phyloP scores from a whole-genome alignment of 2,329 filamentous ascomycete species.

The Polytolypa hystricis region DNA sequence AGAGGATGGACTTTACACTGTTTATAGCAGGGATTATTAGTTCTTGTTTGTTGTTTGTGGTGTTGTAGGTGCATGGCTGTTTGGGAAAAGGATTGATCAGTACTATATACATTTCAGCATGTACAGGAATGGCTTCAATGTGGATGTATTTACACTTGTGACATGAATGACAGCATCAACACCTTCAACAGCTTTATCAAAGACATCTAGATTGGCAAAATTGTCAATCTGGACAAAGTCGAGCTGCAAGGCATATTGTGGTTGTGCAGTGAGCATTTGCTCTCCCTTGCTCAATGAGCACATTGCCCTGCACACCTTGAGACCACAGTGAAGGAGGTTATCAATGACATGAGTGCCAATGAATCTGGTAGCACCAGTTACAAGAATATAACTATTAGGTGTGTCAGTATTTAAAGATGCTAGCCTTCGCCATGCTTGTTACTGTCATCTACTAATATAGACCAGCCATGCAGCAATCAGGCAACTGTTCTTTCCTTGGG shows the following conservation, averaged over 20 bases:
- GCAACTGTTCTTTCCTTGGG: too few species aligned
- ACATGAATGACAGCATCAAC: conserved; percentile 37
- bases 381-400: conserved; percentile 9
- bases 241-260: conserved; percentile 25
- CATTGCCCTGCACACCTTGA: conserved; percentile 9
- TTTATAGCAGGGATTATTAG: conserved; percentile 38
- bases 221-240: conserved; percentile 36
- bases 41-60: conserved; percentile 35
- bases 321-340: conserved; percentile 9
- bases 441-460: too few species aligned
- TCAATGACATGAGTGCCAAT: conserved; percentile 19
- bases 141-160: conserved; percentile 32
- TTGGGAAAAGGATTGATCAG: not conserved
- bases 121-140: not conserved
- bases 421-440: too few species aligned
- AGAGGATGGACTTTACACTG: conserved; percentile 34
- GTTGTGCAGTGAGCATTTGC: conserved; percentile 28
- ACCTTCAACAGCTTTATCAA: conserved; percentile 29
- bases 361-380: conserved; percentile 19
- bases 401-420: too few species aligned
- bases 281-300: conserved; percentile 12
- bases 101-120: not conserved
- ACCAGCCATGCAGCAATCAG: too few species aligned
- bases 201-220: conserved; percentile 28
- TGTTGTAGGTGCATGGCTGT: conserved; percentile 36